Percentiles rank a stretch among this genome's conserved stretches.
Evolutionary conservation across 164 flowering plant species (phyloP).

Genomic region (Nymphaea thermarum): DNA sequence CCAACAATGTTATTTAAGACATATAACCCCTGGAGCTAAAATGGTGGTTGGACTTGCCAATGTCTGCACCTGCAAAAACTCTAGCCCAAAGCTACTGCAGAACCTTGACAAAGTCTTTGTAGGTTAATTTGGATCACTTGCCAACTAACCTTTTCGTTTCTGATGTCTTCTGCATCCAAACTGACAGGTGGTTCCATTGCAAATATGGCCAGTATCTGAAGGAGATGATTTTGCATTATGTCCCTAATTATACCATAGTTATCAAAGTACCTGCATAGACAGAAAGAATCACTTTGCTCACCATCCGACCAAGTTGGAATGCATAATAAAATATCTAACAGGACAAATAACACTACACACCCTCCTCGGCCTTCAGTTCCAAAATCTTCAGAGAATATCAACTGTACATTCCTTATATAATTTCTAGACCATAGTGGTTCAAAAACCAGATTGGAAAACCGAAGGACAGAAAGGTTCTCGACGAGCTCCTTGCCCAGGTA

Average conservation of each 20-base stretch:
- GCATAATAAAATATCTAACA: conserved; percentile 1
- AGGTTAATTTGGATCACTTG: neutral
- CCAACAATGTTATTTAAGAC: too few relatives aligned
- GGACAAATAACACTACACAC: conserved; percentile 22
- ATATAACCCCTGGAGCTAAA: too few relatives aligned
- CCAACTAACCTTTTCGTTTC: conserved; percentile 76
- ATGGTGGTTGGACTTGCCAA: too few relatives aligned
- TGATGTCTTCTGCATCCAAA: conserved; percentile 82
- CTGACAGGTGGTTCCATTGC: conserved; percentile 97
- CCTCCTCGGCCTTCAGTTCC: conserved; percentile 89
- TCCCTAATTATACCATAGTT: conserved; percentile 85
- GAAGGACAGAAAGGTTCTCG: conserved; percentile 82
- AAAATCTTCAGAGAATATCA: conserved; percentile 85
- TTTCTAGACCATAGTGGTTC: conserved; percentile 83
- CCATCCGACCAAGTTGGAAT: neutral
- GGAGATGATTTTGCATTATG: conserved; percentile 83
- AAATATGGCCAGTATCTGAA: conserved; percentile 75
- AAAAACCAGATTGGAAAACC: conserved; percentile 89
- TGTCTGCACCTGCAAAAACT: too few relatives aligned
- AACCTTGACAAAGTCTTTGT: neutral
- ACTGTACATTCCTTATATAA: conserved; percentile 77
- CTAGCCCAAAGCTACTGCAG: neutral
- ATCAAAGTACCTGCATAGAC: conserved; percentile 50
- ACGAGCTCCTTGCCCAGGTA: conserved; percentile 80
- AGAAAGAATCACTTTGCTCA: neutral